A percentile compares a stretch with the other conserved stretches of the same genome.
Evolutionary conservation across 768 basidiomycete genomes (phyloP).

Genomic region (Boletus sp.): DNA sequence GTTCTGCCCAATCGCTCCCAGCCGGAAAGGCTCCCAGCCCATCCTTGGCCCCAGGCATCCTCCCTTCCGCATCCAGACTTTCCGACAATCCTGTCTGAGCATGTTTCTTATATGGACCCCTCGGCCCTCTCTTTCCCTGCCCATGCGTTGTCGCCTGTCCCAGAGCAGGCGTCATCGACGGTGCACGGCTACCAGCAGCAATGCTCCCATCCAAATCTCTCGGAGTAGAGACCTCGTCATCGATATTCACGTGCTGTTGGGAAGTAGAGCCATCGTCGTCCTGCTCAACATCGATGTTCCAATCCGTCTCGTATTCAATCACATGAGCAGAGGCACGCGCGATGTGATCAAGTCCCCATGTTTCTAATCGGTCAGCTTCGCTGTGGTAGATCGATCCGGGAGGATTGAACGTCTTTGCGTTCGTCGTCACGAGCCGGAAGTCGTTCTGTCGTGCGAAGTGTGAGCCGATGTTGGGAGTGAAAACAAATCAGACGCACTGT

Average conservation of each 20-base stretch:
- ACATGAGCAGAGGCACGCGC: constrained; percentile 65
- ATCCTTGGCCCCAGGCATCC: constrained; percentile 73
- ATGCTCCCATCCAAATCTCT: constrained; percentile 46
- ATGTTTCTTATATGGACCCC: constrained; percentile 55
- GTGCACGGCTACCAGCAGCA: constrained; percentile 45
- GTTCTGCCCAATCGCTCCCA: constrained; percentile 65
- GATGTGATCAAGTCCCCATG: constrained; percentile 73
- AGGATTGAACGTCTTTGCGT: constrained; percentile 76
- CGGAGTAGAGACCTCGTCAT: constrained; percentile 39
- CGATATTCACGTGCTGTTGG: constrained; percentile 30
- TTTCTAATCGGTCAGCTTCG: constrained; percentile 70
- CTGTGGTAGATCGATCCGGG: constrained; percentile 68
- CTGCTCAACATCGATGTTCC: constrained; percentile 77
- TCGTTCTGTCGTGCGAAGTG: constrained; percentile 44
- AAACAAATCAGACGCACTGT: constrained; percentile 43
- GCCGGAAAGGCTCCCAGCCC: constrained; percentile 72
- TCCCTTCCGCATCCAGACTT: constrained; percentile 64
- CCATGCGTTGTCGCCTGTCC: constrained; percentile 5
- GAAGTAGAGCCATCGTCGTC: constrained; percentile 42
- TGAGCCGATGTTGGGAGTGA: neutral
- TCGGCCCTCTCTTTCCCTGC: constrained; percentile 39
- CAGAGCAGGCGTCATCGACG: constrained; percentile 39
- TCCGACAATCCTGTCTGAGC: constrained; percentile 39
- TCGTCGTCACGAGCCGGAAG: constrained; percentile 65
- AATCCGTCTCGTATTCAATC: constrained; percentile 79